Evolutionary conservation across 805 yeast genomes (phyloP), one percentile per base, ranked within the genome.

Genomic region (Ascoidea asiatica): DNA sequence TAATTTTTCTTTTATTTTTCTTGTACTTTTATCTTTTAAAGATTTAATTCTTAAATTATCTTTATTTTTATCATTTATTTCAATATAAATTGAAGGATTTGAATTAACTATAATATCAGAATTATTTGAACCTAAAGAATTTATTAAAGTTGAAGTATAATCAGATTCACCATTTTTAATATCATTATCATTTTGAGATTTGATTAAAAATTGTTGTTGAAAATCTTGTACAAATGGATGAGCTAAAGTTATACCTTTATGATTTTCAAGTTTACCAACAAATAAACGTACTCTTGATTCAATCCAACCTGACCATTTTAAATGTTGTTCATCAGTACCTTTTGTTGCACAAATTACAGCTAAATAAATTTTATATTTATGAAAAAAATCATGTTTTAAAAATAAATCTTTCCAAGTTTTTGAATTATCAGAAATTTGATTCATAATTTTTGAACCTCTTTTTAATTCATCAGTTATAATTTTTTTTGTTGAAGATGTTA

Each of bases 291-390:
- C 60, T 61, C 82, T 86, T 53, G 95, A 79, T 61, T 92, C 97
- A 8, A 92, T 90, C 66, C 90, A 67, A 7, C 98, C 97, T 52
- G 86, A 78, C 94, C 95, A 92, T 53, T 82, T 83, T 46, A 80
- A 63, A 55, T 90, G 96, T 45, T 88, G 88, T 57, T 88, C 97
- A 46, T 75, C 74, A 1, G 73, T 64, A 5, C 81, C 83, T 49
- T 67, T 71, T 0, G 97, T 82, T 1, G 84, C 77, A 0, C 88
- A 90, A 45, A 84, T 78, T 2, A 90, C 70, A 29, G 92, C 82
- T 44, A 92, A 62, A 58, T 92, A 92, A 61, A 86, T 86, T 59
- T 87, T 90, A 64, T 92, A 90, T 49, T 72, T 73, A 58, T 68
- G 73, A 64, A 92, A 92, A 57, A 87, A 92, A 40, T 78, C 77